phyloP scores from a whole-genome alignment of 331 rosid species.

The Acacia pycnantha region DNA sequence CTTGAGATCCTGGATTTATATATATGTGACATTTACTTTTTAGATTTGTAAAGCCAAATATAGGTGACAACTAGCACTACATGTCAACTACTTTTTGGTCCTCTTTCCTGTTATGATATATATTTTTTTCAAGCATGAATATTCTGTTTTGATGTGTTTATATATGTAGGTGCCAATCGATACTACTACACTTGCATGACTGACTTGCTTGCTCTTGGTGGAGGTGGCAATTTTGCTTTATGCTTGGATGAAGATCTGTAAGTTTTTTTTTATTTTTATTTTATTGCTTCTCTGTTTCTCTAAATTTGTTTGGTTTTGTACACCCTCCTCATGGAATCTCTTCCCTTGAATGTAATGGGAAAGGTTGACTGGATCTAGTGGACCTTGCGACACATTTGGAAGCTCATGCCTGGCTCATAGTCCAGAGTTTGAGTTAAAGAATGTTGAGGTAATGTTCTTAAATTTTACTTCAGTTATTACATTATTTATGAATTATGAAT shows the following conservation, averaged over 20 bases:
- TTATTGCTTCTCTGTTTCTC: not conserved
- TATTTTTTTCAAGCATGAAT: not conserved
- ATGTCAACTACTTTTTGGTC: not conserved
- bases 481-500: not conserved
- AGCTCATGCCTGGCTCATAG: conserved; percentile 78
- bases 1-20: conserved; percentile 4
- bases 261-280: conserved; percentile 38
- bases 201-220: conserved; percentile 87
- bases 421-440: conserved; percentile 83
- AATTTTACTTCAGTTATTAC: not conserved
- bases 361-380: conserved; percentile 92
- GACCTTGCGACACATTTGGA: conserved; percentile 89
- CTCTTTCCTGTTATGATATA: not conserved
- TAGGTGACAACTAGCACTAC: not conserved
- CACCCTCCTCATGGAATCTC: conserved; percentile 1
- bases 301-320: conserved; percentile 5
- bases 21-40: not conserved
- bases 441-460: conserved; percentile 75
- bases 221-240: conserved; percentile 88
- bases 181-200: conserved; percentile 72
- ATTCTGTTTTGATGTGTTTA: conserved; percentile 12
- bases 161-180: conserved; percentile 70
- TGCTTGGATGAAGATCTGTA: conserved; percentile 91
- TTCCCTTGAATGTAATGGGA: conserved; percentile 30
- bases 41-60: not conserved